Evolutionary conservation across 1,284 basidiomycete genomes (phyloP), one percentile per base, ranked within the genome.

Genomic region (Amylostereum areolatum): DNA sequence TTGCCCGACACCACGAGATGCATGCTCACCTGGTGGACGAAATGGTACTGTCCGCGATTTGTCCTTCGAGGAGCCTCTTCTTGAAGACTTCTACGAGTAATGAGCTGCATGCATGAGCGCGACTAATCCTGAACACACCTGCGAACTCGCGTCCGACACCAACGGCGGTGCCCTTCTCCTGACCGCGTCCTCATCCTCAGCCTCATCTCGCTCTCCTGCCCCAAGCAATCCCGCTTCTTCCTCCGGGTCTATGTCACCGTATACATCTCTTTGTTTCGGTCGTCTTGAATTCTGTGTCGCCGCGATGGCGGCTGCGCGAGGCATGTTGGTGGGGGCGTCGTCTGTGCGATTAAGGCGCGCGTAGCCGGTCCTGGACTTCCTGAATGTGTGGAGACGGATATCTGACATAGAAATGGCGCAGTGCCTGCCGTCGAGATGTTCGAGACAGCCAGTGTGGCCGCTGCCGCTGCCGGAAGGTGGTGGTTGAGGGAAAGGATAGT

Each of bases 21-120:
- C 18, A 41, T 3, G 57, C 75, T 42, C 51, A 88, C 89, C 83
- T 68, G 79, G 72, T 7, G 89, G 83, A 56, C 80, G 75, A 57
- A 93, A 88, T 3, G 89, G 85, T 56, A 93, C 77, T 3, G 81
- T 86, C 55, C 91, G 72, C 3, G 89, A 88, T 57, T 81, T 83
- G 64, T 89, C 85, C 54, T 82, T 82, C 7, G 60, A 57, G 11
- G 60, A 52, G 29, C 60, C 53, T 44, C 61, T 66, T 40, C 53
- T 55, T 4, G 68, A 66, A 11, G 67, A 64, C 18, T 59, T 62
- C 70, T 72, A 48, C n/a, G n/a, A 34, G 24, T 1, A 27, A 32
- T 40, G 24, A 27, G n/a, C 24, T 9, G 12, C 30, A 8, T 29
- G 28, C 35, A 29, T 36, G 6, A 40, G 4, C 11, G 18, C 11